Percentiles rank a stretch among this genome's conserved stretches.
Conservation (phyloP, 352 stramenopile genomes). For the Phytophthora crassamura region DNA sequence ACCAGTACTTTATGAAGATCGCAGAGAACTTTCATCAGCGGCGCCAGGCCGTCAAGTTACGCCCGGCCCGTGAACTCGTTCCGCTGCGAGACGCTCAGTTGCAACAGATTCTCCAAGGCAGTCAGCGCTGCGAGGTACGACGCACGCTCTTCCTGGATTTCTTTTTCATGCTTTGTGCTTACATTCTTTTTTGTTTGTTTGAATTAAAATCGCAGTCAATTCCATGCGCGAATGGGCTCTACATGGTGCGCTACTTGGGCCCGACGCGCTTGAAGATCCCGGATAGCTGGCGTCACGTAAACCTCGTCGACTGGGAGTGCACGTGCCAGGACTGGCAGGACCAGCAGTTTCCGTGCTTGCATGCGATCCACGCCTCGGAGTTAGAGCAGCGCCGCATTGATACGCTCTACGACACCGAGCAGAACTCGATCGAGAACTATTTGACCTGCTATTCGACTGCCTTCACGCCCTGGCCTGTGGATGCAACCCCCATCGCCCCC, state of each 20-base stretch:
- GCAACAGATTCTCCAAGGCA: constrained; percentile 74
- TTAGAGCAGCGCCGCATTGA: constrained; percentile 77
- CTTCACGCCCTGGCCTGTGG: constrained; percentile 73
- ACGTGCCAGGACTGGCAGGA: constrained; percentile 87
- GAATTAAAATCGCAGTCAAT: constrained; percentile 70
- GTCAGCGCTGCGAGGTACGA: constrained; percentile 81
- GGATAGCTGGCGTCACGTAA: constrained; percentile 82
- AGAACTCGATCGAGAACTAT: constrained; percentile 77
- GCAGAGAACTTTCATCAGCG: constrained; percentile 76
- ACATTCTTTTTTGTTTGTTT: constrained; percentile 14
- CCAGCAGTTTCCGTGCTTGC: constrained; percentile 76
- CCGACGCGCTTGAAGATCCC: constrained; percentile 59
- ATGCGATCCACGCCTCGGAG: constrained; percentile 77
- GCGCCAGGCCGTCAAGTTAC: constrained; percentile 59
- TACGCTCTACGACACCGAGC: constrained; percentile 70
- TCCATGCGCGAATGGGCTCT: constrained; percentile 78
- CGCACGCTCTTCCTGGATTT: not conserved
- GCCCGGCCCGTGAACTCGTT: constrained; percentile 66
- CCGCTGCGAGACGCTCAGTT: constrained; percentile 66
- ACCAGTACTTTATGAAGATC: constrained; percentile 78
- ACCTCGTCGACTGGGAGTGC: constrained; percentile 78
- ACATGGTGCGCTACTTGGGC: constrained; percentile 79
- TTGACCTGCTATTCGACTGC: constrained; percentile 58
- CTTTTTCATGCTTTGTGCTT: not conserved
- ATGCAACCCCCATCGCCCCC: constrained; percentile 48